Percentiles rank a stretch among this genome's conserved stretches.
phyloP scores from a whole-genome alignment of 441 rosid species.

The Gossypium aridum region DNA sequence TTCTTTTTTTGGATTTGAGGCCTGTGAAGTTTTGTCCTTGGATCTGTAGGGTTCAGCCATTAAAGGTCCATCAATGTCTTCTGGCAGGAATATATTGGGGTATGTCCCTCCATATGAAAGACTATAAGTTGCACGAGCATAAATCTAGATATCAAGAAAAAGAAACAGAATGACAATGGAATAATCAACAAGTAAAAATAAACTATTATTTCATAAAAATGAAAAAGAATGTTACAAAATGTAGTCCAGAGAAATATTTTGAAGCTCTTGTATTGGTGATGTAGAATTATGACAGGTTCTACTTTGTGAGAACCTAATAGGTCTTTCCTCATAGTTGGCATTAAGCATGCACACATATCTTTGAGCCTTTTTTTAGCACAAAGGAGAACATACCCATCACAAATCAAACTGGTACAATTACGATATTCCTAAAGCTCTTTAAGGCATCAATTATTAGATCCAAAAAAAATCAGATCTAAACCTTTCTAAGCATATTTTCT shows the following conservation, averaged over 20 bases:
- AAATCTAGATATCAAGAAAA: slow-evolving; percentile 43
- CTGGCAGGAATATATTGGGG: slow-evolving; percentile 59
- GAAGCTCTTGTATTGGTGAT: background rate
- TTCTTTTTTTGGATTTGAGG: slow-evolving; percentile 32
- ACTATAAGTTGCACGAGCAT: slow-evolving; percentile 84
- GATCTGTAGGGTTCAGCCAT: slow-evolving; percentile 24
- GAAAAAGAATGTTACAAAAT: background rate
- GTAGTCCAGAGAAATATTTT: background rate
- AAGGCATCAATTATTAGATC: background rate
- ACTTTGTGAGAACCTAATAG: background rate
- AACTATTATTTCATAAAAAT: background rate
- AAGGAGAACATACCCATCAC: background rate
- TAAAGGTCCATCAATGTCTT: slow-evolving; percentile 29
- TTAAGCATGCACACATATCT: background rate
- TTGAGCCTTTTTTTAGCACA: background rate
- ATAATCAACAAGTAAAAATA: slow-evolving; percentile 7
- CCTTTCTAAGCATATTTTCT: slow-evolving; percentile 3
- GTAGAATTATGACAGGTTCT: slow-evolving; percentile 3
- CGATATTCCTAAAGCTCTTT: background rate
- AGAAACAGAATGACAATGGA: slow-evolving; percentile 10
- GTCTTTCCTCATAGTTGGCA: background rate
- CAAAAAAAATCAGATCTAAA: background rate
- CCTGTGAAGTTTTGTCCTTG: slow-evolving; percentile 26
- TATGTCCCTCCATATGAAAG: slow-evolving; percentile 69
- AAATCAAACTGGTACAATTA: background rate